These are phyloP conservation scores for Cydonia oblonga DNA, from an alignment of 331 rosid genomes.

Conservation along the genomic window DNA sequence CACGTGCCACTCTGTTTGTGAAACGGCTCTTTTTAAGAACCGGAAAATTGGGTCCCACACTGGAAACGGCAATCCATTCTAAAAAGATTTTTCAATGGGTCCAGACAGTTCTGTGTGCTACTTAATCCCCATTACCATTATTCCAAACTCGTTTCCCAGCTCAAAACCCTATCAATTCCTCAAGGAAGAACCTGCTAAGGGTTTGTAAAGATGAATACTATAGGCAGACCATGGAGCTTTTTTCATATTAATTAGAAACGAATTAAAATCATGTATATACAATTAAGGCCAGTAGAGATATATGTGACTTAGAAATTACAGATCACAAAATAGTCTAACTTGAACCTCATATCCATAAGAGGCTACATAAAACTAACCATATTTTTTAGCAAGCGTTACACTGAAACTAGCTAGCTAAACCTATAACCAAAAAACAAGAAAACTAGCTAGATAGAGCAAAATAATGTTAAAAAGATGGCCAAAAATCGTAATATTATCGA, in stretches of 20 bases:
- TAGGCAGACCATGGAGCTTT: too few relatives aligned
- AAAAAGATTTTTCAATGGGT: too few relatives aligned
- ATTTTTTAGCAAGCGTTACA: background rate
- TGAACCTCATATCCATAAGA: background rate
- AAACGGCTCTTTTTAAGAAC: background rate
- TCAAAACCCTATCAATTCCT: background rate
- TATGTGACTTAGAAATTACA: background rate
- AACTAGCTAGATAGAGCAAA: background rate
- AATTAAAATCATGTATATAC: too few relatives aligned
- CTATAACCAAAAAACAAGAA: too few relatives aligned
- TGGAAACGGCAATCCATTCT: background rate
- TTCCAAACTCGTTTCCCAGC: background rate
- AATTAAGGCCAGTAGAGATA: background rate
- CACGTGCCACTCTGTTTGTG: background rate
- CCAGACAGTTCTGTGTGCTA: background rate
- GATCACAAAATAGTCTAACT: too few relatives aligned
- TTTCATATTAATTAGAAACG: too few relatives aligned
- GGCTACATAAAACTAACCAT: background rate
- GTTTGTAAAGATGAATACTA: too few relatives aligned
- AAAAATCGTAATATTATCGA: background rate
- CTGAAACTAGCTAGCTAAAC: background rate
- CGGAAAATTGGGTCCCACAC: background rate
- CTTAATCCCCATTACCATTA: background rate
- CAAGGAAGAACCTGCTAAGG: background rate
- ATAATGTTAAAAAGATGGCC: background rate